Base-by-base conservation (phyloP, 352 stramenopile species). In the Sclerospora graminicola region DNA sequence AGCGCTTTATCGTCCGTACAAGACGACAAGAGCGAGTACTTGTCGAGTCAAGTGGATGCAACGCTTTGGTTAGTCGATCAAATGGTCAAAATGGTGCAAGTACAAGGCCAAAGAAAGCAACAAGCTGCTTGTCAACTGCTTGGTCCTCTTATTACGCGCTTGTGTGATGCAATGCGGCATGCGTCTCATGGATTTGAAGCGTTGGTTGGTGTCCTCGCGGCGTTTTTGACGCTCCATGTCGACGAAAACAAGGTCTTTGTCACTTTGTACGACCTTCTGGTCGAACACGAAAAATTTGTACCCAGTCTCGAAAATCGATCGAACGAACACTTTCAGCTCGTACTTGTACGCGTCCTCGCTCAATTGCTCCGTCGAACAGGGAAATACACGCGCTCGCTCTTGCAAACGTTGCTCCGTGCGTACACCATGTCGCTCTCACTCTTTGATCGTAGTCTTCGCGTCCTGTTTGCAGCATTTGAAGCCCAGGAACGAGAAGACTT, bases 361-460 rank as follows among this genome's bases (percentile, higher is more conserved):
- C 55, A 40, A 32, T 50, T 85, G n/a, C 41, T 70, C 29, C 56
- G 62, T 19, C 54, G 63, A 14, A 67, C 64, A 4, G 40, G 37
- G 2, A 55, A 65, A n/a, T 84, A 84, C 36, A 54, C 56, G 16
- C 60, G 64, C 7, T 49, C 59, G 29, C 47, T 89, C 19, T 82
- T 85, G 41, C 57, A 81, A 47, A 53, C 63, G 14, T 46, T 92
- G 19, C 66, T 92, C 5, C 60, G 55, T 15, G 42, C 60, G 4
- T 92, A 92, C 54, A 66, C 57, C 10, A 82, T 88, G 59, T 86
- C 78, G 26, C 51, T 89, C 0, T 82, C 69, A 18, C 33, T 54
- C 0, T 56, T 75, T 7, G 81, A 92, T 50, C 62, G 76, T 8
- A 42, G 66, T 19, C 29, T 90, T 16, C 69, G 78, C 10, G 47